These are phyloP conservation scores for Rhodotorula toruloides DNA, from an alignment of 768 basidiomycete genomes.

Conservation along the genomic window DNA sequence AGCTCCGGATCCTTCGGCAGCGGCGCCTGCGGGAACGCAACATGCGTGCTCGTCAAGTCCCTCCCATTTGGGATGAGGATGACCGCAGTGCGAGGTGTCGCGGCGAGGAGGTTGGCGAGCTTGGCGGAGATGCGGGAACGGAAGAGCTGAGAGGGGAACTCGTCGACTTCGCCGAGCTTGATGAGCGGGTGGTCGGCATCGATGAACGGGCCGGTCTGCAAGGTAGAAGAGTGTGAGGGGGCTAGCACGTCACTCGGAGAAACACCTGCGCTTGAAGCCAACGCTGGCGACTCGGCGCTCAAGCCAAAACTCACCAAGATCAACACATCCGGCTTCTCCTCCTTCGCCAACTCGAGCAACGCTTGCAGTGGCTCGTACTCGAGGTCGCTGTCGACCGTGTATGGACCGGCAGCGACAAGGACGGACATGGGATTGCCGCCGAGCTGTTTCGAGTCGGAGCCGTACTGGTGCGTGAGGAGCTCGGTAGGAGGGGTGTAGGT, in stretches of 20 bases:
- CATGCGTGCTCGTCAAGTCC: slow-evolving; percentile 72
- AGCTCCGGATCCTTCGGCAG: slow-evolving; percentile 46
- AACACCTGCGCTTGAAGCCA: no score
- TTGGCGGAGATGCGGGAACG: slow-evolving; percentile 57
- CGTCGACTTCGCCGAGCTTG: slow-evolving; percentile 66
- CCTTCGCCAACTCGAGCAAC: slow-evolving; percentile 60
- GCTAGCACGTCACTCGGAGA: background rate
- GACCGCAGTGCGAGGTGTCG: slow-evolving; percentile 64
- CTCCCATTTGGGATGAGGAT: slow-evolving; percentile 75
- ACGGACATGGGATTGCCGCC: slow-evolving; percentile 58
- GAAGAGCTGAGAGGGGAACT: slow-evolving; percentile 65
- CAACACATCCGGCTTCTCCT: slow-evolving; percentile 65
- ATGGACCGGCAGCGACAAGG: slow-evolving; percentile 78
- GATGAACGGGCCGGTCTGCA: slow-evolving; percentile 84
- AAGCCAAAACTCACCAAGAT: slow-evolving; percentile 64
- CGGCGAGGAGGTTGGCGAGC: slow-evolving; percentile 57
- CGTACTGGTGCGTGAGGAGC: slow-evolving; percentile 48
- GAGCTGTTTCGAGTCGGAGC: slow-evolving; percentile 48
- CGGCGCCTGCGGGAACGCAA: slow-evolving; percentile 72
- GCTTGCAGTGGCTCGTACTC: slow-evolving; percentile 65
- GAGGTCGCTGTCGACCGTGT: slow-evolving; percentile 70
- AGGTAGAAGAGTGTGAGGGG: background rate
- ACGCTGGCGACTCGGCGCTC: no score
- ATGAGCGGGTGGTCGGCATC: slow-evolving; percentile 70
- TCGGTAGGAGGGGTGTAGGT: slow-evolving; percentile 48